Base-by-base conservation (phyloP, 805 yeast genomes). In the Candida railenensis region DNA sequence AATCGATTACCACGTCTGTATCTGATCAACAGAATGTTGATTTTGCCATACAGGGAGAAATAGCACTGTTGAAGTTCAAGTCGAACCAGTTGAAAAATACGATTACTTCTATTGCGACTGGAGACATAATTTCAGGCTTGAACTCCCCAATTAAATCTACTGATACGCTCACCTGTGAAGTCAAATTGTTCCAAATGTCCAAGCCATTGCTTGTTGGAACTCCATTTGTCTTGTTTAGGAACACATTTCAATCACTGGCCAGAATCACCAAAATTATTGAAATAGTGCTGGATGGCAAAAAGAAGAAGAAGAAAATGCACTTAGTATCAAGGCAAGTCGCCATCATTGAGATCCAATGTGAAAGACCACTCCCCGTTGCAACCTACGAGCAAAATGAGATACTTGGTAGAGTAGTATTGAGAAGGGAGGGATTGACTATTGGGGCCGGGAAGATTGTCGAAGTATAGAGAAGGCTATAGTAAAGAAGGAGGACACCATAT, bases 171-270 rank as follows among this genome's bases (percentile, higher is more conserved):
- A 54, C 51, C 3, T 66, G 64, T 18, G 44, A 55, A 3, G 44
- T 72, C 38, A 63, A 53, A 45, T 58, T 72, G 42, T 73, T 72
- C 54, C 65, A 72, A 48, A 61, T 82, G 56, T 74, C 74, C 32
- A 75, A 87, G 52, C 97, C 97, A 0, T 65, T 90, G 40, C 67
- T 90, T 36, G 82, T 85, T 12, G 97, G 97, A 5, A 76, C 95
- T 0, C 85, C 91, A 36, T 76, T 89, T 52, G 78, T 89, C 36
- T 62, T 89, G 44, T 89, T 90, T 65, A 76, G 91, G 49, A 90
- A 91, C 51, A 83, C 88, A 47, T 75, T 81, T 21, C 81, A 84
- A 37, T 79, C 81, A 37, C 88, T 94, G 1, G 89, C 89, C 3
- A 77, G 83, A 51, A 67, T 90, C 18, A 57, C 73, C 37, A 76